A percentile compares a stretch with the other conserved stretches of the same genome.
These are phyloP conservation scores for Rehmannia glutinosa DNA, from an alignment of 257 asterid genomes.

Conservation along the genomic window DNA sequence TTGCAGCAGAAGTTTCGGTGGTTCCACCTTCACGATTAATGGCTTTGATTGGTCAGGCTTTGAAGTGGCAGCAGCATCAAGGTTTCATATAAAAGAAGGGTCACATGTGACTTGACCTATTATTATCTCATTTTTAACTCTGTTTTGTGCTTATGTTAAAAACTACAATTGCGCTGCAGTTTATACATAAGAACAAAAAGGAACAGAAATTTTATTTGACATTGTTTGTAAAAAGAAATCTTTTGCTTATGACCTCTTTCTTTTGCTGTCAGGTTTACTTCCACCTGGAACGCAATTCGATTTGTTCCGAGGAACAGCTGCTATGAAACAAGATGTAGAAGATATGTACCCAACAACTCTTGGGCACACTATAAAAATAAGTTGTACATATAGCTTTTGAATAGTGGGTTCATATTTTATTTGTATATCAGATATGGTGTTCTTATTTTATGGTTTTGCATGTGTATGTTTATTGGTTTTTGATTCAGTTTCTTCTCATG, in stretches of 20 bases:
- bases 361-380: constrained; percentile 82
- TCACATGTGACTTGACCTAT: constrained; percentile 9
- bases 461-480: too few species aligned
- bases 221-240: neutral
- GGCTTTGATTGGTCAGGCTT: constrained; percentile 98
- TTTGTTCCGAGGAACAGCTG: constrained; percentile 93
- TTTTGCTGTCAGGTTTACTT: constrained; percentile 62
- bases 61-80: constrained; percentile 99
- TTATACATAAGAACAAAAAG: neutral
- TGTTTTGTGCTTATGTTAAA: constrained; percentile 10
- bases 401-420: neutral
- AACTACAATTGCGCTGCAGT: constrained; percentile 7
- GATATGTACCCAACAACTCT: constrained; percentile 88
- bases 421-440: neutral
- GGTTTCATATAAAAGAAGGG: constrained; percentile 40
- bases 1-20: constrained; percentile 97
- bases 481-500: too few species aligned
- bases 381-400: constrained; percentile 14
- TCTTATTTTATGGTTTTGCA: neutral
- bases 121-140: neutral
- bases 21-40: constrained; percentile 96
- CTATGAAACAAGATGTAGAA: constrained; percentile 98
- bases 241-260: constrained; percentile 3
- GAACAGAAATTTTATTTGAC: constrained; percentile 12
- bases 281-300: constrained; percentile 99